Percentiles rank a stretch among this genome's conserved stretches.
Conservation (phyloP, 2,329 filamentous ascomycete species). For the Colletotrichum melonis region DNA sequence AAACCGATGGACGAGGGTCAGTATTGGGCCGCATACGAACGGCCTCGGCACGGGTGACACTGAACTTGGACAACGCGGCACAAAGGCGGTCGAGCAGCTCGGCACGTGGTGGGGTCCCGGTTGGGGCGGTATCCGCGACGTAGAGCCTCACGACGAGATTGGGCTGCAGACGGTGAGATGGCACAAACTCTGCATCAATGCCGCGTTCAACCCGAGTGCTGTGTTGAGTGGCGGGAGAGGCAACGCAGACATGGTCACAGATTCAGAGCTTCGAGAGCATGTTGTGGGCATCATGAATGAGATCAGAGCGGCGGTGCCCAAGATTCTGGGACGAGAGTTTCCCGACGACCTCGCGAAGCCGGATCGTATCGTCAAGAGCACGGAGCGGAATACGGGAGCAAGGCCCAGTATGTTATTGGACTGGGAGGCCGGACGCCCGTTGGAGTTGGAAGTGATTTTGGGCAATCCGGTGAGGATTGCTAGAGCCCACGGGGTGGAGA, state of each 20-base stretch:
- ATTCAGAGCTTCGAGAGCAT: slow-evolving; percentile 71
- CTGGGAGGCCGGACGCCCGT: slow-evolving; percentile 72
- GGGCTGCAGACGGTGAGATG: slow-evolving; percentile 78
- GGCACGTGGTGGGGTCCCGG: slow-evolving; percentile 60
- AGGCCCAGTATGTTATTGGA: slow-evolving; percentile 77
- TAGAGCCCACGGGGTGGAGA: slow-evolving; percentile 69
- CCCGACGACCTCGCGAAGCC: slow-evolving; percentile 70
- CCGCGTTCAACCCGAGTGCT: slow-evolving; percentile 78
- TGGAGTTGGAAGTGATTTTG: slow-evolving; percentile 80
- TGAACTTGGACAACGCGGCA: slow-evolving; percentile 48
- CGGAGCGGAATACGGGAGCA: slow-evolving; percentile 71
- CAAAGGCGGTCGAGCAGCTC: slow-evolving; percentile 59
- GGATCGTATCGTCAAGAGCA: slow-evolving; percentile 72
- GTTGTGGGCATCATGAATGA: slow-evolving; percentile 76
- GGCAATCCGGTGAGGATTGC: slow-evolving; percentile 78
- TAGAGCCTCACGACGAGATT: slow-evolving; percentile 71
- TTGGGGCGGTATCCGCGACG: slow-evolving; percentile 73
- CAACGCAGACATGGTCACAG: slow-evolving; percentile 74
- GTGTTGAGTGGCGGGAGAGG: slow-evolving; percentile 73
- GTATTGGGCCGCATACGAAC: slow-evolving; percentile 73
- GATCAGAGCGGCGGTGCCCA: slow-evolving; percentile 72
- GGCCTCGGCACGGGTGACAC: slow-evolving; percentile 53
- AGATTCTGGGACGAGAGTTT: slow-evolving; percentile 70
- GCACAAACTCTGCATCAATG: slow-evolving; percentile 84
- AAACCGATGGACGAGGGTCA: slow-evolving; percentile 80